These are phyloP conservation scores for Schizochytrium sp. DNA, from an alignment of 108 stramenopile species.

Conservation along the genomic window DNA sequence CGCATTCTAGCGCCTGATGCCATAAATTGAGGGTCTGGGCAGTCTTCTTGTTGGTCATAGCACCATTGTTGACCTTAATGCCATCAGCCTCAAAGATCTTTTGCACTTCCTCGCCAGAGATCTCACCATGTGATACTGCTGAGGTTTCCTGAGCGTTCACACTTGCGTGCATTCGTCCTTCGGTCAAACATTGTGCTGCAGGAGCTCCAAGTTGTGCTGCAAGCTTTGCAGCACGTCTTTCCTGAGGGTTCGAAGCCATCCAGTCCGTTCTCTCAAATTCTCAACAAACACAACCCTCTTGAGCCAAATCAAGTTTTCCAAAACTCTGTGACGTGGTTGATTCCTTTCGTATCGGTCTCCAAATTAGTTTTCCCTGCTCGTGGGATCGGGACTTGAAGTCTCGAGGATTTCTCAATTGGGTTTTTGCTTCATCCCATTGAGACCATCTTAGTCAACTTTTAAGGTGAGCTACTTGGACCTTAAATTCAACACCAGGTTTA, in stretches of 20 bases:
- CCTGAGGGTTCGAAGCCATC: not conserved
- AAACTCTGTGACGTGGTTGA: too few species aligned
- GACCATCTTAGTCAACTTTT: too few species aligned
- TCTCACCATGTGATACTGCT: not conserved
- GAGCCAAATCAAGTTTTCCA: too few species aligned
- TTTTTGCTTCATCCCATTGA: too few species aligned
- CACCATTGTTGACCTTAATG: not conserved
- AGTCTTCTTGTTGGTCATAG: constrained; percentile 2
- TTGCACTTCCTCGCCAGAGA: constrained; percentile 10
- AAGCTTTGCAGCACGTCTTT: not conserved
- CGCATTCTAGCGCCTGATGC: constrained; percentile 36
- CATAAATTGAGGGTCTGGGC: constrained; percentile 12
- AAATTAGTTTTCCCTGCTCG: too few species aligned
- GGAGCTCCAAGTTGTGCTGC: not conserved
- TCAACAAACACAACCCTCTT: too few species aligned
- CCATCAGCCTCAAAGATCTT: constrained; percentile 47
- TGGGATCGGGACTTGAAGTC: too few species aligned
- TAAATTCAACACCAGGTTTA: too few species aligned
- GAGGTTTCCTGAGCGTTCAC: not conserved
- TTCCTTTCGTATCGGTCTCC: too few species aligned
- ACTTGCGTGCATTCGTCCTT: not conserved
- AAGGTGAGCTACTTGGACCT: too few species aligned
- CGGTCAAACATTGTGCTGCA: not conserved
- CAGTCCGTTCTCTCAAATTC: too few species aligned
- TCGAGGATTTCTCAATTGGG: too few species aligned